A percentile compares a stretch with the other conserved stretches of the same genome.
phyloP scores from a whole-genome alignment of 208 protist species.

The Crithidia thermophila region DNA sequence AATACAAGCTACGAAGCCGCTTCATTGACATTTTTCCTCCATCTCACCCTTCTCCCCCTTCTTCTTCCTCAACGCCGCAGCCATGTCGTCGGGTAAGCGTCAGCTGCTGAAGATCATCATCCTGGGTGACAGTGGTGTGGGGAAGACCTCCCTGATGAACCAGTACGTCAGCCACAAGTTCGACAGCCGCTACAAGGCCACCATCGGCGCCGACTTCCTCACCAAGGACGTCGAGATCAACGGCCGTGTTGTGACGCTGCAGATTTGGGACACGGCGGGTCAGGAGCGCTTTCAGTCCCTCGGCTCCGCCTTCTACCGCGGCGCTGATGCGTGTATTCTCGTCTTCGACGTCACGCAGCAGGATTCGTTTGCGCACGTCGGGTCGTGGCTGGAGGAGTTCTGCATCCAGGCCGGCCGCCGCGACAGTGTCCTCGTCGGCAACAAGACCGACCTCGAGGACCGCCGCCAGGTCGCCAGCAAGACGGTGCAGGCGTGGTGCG shows the following conservation, averaged over 20 bases:
- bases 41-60: not conserved
- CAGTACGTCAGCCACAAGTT: conserved; percentile 93
- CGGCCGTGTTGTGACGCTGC: conserved; percentile 96
- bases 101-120: conserved; percentile 96
- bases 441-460: conserved; percentile 99
- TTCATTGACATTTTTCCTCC: no score
- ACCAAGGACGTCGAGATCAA: conserved; percentile 98
- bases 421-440: conserved; percentile 99
- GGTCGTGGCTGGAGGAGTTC: conserved; percentile 99
- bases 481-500: conserved; percentile 96
- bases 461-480: conserved; percentile 93
- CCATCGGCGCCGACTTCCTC: conserved; percentile 99
- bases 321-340: conserved; percentile 97
- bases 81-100: conserved; percentile 42
- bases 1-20: not conserved
- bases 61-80: not conserved
- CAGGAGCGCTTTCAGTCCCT: conserved; percentile 99
- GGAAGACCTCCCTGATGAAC: conserved; percentile 93
- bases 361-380: conserved; percentile 84
- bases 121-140: conserved; percentile 93
- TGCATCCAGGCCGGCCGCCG: conserved; percentile 96
- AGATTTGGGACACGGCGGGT: conserved; percentile 96
- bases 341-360: conserved; percentile 92
- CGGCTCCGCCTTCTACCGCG: conserved; percentile 99
- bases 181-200: conserved; percentile 98